Percentiles rank a stretch among this genome's conserved stretches.
phyloP scores from a whole-genome alignment of 1,284 basidiomycete species.

The Melampsora larici-populina region DNA sequence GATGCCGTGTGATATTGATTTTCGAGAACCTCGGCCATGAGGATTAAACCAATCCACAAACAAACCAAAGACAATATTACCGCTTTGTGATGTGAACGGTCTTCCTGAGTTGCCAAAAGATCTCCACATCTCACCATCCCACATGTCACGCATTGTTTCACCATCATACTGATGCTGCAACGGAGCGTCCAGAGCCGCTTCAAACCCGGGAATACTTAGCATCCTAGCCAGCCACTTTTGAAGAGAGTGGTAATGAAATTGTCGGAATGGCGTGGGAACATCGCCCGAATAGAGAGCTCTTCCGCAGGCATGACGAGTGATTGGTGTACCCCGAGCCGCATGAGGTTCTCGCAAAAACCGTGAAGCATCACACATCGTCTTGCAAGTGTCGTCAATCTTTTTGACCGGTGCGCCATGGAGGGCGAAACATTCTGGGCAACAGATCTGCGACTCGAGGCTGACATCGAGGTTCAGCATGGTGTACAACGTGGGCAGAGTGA shows the following conservation, averaged over 20 bases:
- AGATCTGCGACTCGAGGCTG: background rate
- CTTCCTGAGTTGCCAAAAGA: background rate
- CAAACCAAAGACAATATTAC: conserved; percentile 16
- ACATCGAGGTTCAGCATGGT: background rate
- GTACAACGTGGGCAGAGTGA: background rate
- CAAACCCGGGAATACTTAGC: background rate
- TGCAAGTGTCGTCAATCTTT: background rate
- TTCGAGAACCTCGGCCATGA: no score
- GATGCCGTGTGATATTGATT: no score
- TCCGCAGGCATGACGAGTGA: background rate
- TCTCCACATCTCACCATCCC: no score
- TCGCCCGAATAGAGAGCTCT: background rate
- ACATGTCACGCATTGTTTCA: conserved; percentile 11
- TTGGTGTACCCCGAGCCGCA: no score
- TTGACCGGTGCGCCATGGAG: background rate
- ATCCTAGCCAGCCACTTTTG: background rate
- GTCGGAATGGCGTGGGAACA: background rate
- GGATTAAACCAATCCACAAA: no score
- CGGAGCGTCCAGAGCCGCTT: background rate
- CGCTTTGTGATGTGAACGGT: background rate
- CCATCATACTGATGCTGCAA: background rate
- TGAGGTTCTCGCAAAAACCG: background rate
- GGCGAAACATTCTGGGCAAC: background rate
- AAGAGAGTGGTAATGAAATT: background rate
- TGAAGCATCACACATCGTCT: background rate